These are phyloP conservation scores for Lachnellula willkommii DNA, from an alignment of 2,329 filamentous ascomycete genomes.

Conservation along the genomic window DNA sequence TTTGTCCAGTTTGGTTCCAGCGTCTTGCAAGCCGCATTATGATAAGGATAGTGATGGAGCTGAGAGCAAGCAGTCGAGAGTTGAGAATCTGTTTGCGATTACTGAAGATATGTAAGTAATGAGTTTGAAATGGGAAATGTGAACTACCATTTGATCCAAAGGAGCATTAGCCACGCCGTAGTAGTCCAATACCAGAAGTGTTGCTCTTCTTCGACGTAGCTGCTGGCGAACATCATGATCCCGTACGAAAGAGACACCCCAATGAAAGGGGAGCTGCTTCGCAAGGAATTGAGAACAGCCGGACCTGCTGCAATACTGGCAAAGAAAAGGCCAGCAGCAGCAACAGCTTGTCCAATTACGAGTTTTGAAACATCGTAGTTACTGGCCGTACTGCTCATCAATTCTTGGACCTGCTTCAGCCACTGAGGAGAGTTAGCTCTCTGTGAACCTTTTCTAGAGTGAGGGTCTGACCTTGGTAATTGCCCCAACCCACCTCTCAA, in stretches of 20 bases:
- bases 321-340: slow-evolving; percentile 32
- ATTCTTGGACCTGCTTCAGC: slow-evolving; percentile 51
- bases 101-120: slow-evolving; percentile 21
- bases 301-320: slow-evolving; percentile 34
- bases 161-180: slow-evolving; percentile 60
- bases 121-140: neutral
- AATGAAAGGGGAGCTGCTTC: slow-evolving; percentile 39
- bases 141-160: slow-evolving; percentile 42
- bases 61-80: slow-evolving; percentile 14
- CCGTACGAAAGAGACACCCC: slow-evolving; percentile 60
- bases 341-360: slow-evolving; percentile 39
- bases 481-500: slow-evolving; percentile 38
- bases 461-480: slow-evolving; percentile 38
- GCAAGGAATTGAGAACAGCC: slow-evolving; percentile 36
- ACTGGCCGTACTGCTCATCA: slow-evolving; percentile 86
- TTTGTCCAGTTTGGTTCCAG: slow-evolving; percentile 98
- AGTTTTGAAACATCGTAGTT: slow-evolving; percentile 76
- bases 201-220: slow-evolving; percentile 96
- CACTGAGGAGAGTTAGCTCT: slow-evolving; percentile 31
- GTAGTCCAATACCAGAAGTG: slow-evolving; percentile 97
- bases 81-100: slow-evolving; percentile 15
- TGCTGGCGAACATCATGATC: slow-evolving; percentile 94
- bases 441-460: neutral
- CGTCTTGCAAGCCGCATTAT: slow-evolving; percentile 63
- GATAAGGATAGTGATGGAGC: slow-evolving; percentile 46